Percentiles rank a stretch among this genome's conserved stretches.
Evolutionary conservation across 495 filamentous ascomycete species (phyloP).

Genomic region (Sporormia fimetaria): DNA sequence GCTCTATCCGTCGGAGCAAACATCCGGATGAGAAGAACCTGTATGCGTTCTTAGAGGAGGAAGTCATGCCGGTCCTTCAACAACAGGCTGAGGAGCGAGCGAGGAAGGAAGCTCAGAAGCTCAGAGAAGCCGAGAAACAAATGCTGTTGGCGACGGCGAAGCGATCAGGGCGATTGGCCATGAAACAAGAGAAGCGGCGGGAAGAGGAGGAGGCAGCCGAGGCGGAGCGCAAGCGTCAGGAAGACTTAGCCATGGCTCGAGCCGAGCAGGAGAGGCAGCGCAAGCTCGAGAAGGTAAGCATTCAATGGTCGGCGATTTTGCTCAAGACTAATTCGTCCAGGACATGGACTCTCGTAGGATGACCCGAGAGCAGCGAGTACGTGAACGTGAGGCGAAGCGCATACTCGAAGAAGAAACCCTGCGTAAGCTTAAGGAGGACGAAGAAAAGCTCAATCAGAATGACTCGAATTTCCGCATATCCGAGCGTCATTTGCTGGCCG

Average conservation of each 20-base stretch:
- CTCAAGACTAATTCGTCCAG: slow-evolving; percentile 23
- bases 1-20: slow-evolving; percentile 56
- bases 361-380: slow-evolving; percentile 72
- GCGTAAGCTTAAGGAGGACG: slow-evolving; percentile 63
- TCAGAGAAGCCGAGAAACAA: slow-evolving; percentile 68
- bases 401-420: slow-evolving; percentile 74
- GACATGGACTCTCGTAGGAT: slow-evolving; percentile 72
- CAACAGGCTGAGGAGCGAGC: slow-evolving; percentile 66
- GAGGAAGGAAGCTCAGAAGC: slow-evolving; percentile 54
- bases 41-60: slow-evolving; percentile 52
- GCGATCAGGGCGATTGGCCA: slow-evolving; percentile 75
- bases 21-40: slow-evolving; percentile 75
- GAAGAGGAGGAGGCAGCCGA: slow-evolving; percentile 58
- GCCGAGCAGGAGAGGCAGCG: slow-evolving; percentile 58
- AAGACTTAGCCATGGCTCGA: slow-evolving; percentile 52
- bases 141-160: slow-evolving; percentile 88
- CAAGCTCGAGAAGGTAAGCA: slow-evolving; percentile 45
- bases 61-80: slow-evolving; percentile 73
- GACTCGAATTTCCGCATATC: slow-evolving; percentile 58
- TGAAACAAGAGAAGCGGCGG: slow-evolving; percentile 66
- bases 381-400: slow-evolving; percentile 70
- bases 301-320: slow-evolving; percentile 1
- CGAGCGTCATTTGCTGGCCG: slow-evolving; percentile 63
- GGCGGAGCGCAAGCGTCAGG: slow-evolving; percentile 57
- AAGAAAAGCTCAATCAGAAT: slow-evolving; percentile 50